Base-by-base conservation (phyloP, 371 early-diverging fungal genomes). In the Actinomortierella wolfii region DNA sequence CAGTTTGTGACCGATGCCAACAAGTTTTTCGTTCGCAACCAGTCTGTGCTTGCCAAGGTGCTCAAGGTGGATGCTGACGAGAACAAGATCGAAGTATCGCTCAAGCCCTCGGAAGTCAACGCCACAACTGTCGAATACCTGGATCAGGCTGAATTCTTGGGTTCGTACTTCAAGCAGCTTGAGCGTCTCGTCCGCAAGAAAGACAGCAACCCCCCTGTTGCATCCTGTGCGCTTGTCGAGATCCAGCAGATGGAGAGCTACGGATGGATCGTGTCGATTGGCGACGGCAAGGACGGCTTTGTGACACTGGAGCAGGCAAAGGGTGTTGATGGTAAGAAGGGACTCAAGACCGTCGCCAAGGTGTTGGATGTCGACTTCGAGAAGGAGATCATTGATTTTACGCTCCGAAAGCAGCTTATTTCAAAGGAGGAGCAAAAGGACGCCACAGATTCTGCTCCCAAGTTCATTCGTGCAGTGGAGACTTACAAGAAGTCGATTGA, bases 311-410 rank as follows among this genome's bases (percentile, higher is more conserved):
- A 86, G 4, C 84, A 82, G 51, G 64, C 78, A 53, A 81, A 79
- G 57, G 81, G 76, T 13, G 60, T 61, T 56, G 73, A 76, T 18
- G 64, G 59, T 57, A 78, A 79, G 51, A 76, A 70, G 6, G 90
- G 86, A 24, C 63, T 61, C 17, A 64, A 68, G 24, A 66, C 88
- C 7, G 54, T 64, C 3, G 87, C 80, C 39, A 79, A 77, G 51
- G 81, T 93, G 9, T 54, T 93, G 51, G 92, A 93, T 61, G 75
- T 86, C 17, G 91, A 92, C 67, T 57, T 76, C 4, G 85, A 80
- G 20, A 83, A 79, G 61, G 77, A 76, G 18, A 78, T 83, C 42
- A 77, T 86, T 20, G 89, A 92, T 56, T 79, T 86, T 62, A 80
- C 87, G 14, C 52, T 86, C n/a, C 76, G 79, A 53, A 59, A 57